phyloP scores from a whole-genome alignment of 106 monocot species.

The Phalaenopsis equestris region DNA sequence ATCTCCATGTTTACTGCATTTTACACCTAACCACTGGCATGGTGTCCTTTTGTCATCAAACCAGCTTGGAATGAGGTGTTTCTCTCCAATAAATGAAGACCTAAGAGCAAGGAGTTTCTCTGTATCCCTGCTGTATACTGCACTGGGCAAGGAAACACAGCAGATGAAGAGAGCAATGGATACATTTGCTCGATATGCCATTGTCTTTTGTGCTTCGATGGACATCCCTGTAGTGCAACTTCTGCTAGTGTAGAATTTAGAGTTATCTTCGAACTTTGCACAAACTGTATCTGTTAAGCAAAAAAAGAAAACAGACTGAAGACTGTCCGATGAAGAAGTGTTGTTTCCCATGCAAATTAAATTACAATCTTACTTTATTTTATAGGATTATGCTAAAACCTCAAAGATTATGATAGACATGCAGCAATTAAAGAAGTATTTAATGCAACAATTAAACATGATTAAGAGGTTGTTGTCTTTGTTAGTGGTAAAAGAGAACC shows the following conservation, averaged over 20 bases:
- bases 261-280: neutral
- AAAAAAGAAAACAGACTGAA: neutral
- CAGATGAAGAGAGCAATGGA: constrained; percentile 26
- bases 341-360: neutral
- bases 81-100: constrained; percentile 31
- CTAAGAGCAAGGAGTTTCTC: constrained; percentile 37
- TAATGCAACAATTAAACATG: neutral
- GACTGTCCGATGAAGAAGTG: neutral
- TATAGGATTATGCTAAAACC: neutral
- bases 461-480: neutral
- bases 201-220: neutral
- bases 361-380: neutral
- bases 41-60: constrained; percentile 46
- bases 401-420: neutral
- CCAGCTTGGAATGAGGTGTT: constrained; percentile 52
- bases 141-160: constrained; percentile 17
- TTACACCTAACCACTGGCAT: constrained; percentile 80
- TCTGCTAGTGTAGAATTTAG: neutral
- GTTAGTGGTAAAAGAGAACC: neutral
- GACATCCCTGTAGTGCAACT: neutral
- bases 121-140: constrained; percentile 27
- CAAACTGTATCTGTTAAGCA: neutral
- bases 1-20: constrained; percentile 19
- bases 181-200: constrained; percentile 3
- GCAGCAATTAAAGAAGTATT: neutral